phyloP scores from a whole-genome alignment of 768 basidiomycete genomes.

The Pisolithus tinctorius region DNA sequence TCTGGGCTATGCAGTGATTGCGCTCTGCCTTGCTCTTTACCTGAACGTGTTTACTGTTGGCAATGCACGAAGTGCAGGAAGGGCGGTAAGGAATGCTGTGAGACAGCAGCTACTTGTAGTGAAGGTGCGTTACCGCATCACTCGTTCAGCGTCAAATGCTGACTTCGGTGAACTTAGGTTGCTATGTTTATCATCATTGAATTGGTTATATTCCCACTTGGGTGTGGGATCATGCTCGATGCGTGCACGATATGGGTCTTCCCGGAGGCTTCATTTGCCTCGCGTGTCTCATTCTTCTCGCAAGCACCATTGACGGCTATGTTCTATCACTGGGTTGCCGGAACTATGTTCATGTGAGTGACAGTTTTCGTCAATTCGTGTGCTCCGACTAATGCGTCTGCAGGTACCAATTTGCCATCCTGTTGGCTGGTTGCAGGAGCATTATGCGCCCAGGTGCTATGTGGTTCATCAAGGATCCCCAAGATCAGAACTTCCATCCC shows the following conservation, averaged over 20 bases:
- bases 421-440: conserved; percentile 72
- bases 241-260: conserved; percentile 81
- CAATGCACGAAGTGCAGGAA: conserved; percentile 62
- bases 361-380: background rate
- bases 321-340: conserved; percentile 91
- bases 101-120: conserved; percentile 79
- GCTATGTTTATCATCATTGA: conserved; percentile 90
- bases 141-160: conserved; percentile 5
- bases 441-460: conserved; percentile 89
- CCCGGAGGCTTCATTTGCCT: conserved; percentile 60
- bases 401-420: conserved; percentile 88
- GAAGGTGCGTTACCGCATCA: conserved; percentile 49
- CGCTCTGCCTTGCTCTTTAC: conserved; percentile 55
- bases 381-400: conserved; percentile 1
- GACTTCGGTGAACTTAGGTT: conserved; percentile 44
- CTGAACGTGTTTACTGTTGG: conserved; percentile 74
- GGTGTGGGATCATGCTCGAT: conserved; percentile 82
- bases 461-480: conserved; percentile 96
- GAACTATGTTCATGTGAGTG: conserved; percentile 85
- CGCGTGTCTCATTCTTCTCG: conserved; percentile 57
- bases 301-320: conserved; percentile 75
- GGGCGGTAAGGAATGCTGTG: conserved; percentile 68
- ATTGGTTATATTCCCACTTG: conserved; percentile 81
- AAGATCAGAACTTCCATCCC: conserved; percentile 88
- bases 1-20: conserved; percentile 69